These are phyloP conservation scores for Zygosaccharomyces sapae DNA, from an alignment of 1,139 yeast genomes.

Conservation along the genomic window DNA sequence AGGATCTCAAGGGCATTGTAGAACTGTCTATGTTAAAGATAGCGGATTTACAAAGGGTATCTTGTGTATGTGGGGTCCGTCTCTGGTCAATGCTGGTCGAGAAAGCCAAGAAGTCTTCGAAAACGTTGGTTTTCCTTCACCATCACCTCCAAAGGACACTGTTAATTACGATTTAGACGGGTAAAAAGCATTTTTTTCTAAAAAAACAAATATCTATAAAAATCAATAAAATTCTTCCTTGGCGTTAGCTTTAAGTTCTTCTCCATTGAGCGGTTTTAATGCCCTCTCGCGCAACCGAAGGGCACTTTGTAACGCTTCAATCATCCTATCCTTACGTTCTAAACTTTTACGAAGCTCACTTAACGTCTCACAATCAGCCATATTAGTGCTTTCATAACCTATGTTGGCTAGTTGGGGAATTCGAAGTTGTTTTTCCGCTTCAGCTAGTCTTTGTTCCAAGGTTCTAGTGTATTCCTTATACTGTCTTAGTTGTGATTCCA, in stretches of 20 bases:
- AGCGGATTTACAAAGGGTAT: slow-evolving; percentile 51
- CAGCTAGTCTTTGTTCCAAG: slow-evolving; percentile 20
- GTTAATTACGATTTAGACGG: slow-evolving; percentile 25
- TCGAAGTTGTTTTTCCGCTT: slow-evolving; percentile 7
- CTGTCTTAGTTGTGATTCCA: slow-evolving; percentile 27
- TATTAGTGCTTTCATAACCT: neutral
- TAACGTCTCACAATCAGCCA: slow-evolving; percentile 49
- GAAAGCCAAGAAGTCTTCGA: slow-evolving; percentile 8
- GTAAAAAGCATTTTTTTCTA: slow-evolving; percentile 7
- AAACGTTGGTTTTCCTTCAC: neutral
- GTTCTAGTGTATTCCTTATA: slow-evolving; percentile 20
- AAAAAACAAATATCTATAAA: neutral
- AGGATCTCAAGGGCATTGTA: slow-evolving; percentile 45
- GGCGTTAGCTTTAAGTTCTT: slow-evolving; percentile 6
- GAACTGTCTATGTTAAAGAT: slow-evolving; percentile 46
- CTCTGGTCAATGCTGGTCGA: slow-evolving; percentile 20
- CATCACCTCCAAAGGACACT: neutral
- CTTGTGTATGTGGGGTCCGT: slow-evolving; percentile 56
- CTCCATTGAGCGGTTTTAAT: slow-evolving; percentile 9
- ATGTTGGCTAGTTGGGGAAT: neutral
- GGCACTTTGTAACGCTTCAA: slow-evolving; percentile 65
- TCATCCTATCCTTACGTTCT: slow-evolving; percentile 70
- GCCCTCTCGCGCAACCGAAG: slow-evolving; percentile 47
- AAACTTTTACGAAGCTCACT: slow-evolving; percentile 57
- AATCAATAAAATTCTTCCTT: slow-evolving; percentile 6